Conservation (phyloP, 176 grass and related monocot species). For the Oryza punctata region DNA sequence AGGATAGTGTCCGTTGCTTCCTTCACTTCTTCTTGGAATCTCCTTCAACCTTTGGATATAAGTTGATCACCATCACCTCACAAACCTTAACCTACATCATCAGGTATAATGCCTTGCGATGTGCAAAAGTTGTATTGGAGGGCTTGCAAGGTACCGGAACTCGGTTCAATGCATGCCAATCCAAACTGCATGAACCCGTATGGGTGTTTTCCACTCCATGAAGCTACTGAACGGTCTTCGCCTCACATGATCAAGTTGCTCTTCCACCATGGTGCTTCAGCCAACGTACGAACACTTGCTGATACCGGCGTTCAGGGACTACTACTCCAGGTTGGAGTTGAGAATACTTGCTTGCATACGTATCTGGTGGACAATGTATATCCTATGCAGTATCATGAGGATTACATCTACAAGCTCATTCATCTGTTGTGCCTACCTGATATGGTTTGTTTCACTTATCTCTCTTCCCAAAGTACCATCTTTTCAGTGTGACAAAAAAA, state of each 20-base stretch:
- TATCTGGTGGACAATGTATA: neutral
- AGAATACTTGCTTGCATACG: neutral
- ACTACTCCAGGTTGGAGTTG: neutral
- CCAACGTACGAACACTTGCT: neutral
- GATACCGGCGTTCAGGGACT: neutral
- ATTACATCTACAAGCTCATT: neutral
- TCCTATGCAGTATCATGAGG: neutral
- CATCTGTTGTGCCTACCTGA: constrained; percentile 31
- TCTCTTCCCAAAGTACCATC: neutral
- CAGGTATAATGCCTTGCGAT: neutral
- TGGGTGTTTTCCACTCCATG: neutral
- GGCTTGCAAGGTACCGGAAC: neutral
- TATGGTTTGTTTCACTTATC: constrained; percentile 26
- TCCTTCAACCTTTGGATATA: neutral
- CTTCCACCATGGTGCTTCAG: neutral
- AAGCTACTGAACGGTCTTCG: neutral
- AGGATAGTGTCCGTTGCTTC: neutral
- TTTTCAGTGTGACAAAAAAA: neutral
- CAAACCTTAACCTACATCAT: constrained; percentile 5
- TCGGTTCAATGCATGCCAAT: no score
- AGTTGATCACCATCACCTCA: neutral
- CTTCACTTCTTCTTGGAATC: neutral
- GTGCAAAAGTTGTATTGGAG: constrained; percentile 15
- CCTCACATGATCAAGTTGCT: neutral
- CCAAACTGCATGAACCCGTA: no score